Base-by-base conservation (phyloP, 768 basidiomycete species). In the Rossbeevera mucosa region DNA sequence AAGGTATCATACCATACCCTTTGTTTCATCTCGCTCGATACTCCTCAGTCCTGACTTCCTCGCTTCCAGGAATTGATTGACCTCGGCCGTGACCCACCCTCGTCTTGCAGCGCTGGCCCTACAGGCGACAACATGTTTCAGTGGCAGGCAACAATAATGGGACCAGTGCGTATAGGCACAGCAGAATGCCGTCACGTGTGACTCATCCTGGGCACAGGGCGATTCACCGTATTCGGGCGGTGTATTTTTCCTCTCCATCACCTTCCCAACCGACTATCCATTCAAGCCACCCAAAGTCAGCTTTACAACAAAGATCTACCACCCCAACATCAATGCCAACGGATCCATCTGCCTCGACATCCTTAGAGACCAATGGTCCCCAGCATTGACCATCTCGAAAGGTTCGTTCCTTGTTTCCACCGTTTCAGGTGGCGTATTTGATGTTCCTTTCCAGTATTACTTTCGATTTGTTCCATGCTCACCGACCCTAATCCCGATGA, bases 281-380 rank as follows among this genome's bases (percentile, higher is more conserved):
- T 98, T 98, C 87, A 97, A 98, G 76, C 96, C 96, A 40, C 96
- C 96, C 74, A 99, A 99, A 82, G 93, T 99, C 75, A 88, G 88
- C 78, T 99, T 99, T 74, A 95, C 93, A 61, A 98, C 96, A 68
- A 97, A 96, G 89, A 97, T 97, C 64, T 98, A 97, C 73, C 95
- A 98, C 74, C 95, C 95, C 30, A 98, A 98, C 80, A 97, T 99
- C 93, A 99, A 99, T 71, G 91, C 95, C 62, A 99, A 99, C 66
- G 96, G 96, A 38, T 94, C 92, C 58, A 98, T 99, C 73, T 99
- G 95, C 72, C 76, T 99, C 63, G 96, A 99, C 72, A 99, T 99
- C 67, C 76, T 99, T 68, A 81, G 94, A 72, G 96, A 99, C 72
- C 96, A 98, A 70, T 99, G 96, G 96, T 94, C 91, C 56, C 96